Evolutionary conservation across 257 asterid species (phyloP).

Genomic region (Buddleja alternifolia): DNA sequence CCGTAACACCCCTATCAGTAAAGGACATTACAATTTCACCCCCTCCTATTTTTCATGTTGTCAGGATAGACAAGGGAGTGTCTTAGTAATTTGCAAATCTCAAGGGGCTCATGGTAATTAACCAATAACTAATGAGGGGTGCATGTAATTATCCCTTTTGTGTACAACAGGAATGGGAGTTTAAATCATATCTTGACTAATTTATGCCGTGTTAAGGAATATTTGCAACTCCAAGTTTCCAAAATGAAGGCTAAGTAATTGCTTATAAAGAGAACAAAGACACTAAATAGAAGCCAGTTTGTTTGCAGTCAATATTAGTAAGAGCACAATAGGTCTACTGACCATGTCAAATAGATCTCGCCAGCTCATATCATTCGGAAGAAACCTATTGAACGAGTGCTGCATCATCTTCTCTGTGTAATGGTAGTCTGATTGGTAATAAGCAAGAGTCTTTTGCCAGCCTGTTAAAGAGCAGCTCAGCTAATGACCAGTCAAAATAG

Average conservation of each 20-base stretch:
- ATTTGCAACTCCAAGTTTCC: slow-evolving; percentile 28
- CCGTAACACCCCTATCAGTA: no score
- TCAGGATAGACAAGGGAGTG: no score
- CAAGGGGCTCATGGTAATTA: no score
- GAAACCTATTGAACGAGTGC: slow-evolving; percentile 87
- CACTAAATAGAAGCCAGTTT: slow-evolving; percentile 12
- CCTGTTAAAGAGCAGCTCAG: slow-evolving; percentile 49
- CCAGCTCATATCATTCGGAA: slow-evolving; percentile 94
- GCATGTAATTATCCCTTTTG: no score
- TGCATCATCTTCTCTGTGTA: slow-evolving; percentile 95
- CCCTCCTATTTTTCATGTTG: no score
- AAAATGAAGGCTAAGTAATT: slow-evolving; percentile 13
- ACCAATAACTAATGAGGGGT: no score
- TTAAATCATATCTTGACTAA: neutral
- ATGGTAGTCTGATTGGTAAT: slow-evolving; percentile 92
- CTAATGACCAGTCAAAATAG: slow-evolving; percentile 30
- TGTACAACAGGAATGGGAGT: neutral
- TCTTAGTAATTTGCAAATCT: no score
- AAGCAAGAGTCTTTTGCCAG: slow-evolving; percentile 85
- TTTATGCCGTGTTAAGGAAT: slow-evolving; percentile 2
- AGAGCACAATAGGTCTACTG: slow-evolving; percentile 31
- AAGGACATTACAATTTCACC: no score
- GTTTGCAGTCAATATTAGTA: slow-evolving; percentile 22
- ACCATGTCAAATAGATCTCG: slow-evolving; percentile 91
- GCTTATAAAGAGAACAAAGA: slow-evolving; percentile 18